These are phyloP conservation scores for Rhodotorula sp. DNA, from an alignment of 1,284 basidiomycete species.

Conservation along the genomic window DNA sequence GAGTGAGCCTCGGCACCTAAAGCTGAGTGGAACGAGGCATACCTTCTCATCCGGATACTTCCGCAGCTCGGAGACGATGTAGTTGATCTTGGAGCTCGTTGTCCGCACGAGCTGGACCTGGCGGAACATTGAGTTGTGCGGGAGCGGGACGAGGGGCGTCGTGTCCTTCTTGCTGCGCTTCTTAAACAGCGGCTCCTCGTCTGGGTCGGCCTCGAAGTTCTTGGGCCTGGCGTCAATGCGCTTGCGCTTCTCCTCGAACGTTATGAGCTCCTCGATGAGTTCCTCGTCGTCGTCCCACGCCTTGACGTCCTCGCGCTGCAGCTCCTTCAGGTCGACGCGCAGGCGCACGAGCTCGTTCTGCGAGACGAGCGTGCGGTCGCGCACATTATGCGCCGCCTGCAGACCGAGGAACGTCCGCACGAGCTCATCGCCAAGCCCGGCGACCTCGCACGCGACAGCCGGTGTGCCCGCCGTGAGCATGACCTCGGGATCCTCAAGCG, in stretches of 20 bases:
- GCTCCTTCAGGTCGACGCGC: slow-evolving; percentile 23
- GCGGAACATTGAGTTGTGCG: slow-evolving; percentile 19
- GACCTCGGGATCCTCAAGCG: slow-evolving; percentile 26
- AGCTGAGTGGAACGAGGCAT: not conserved
- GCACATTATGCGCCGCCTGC: not conserved
- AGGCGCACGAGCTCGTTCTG: slow-evolving; percentile 29
- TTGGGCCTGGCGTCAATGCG: slow-evolving; percentile 11
- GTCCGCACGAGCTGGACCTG: slow-evolving; percentile 25
- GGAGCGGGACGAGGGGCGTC: slow-evolving; percentile 17
- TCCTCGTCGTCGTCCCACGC: slow-evolving; percentile 42
- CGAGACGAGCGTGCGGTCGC: slow-evolving; percentile 16
- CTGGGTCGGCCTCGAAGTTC: slow-evolving; percentile 2
- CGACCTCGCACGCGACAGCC: slow-evolving; percentile 22
- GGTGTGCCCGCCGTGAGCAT: not conserved
- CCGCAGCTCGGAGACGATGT: slow-evolving; percentile 30
- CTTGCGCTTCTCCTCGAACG: slow-evolving; percentile 32
- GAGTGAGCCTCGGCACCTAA: not conserved
- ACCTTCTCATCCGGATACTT: slow-evolving; percentile 35
- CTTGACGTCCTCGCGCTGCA: slow-evolving; percentile 21
- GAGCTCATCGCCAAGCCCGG: slow-evolving; percentile 17
- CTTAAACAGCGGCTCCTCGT: slow-evolving; percentile 26
- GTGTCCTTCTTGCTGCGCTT: slow-evolving; percentile 26
- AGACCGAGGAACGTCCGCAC: slow-evolving; percentile 20
- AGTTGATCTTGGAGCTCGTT: slow-evolving; percentile 37
- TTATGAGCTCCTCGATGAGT: slow-evolving; percentile 38